These are phyloP conservation scores for Pseudogymnoascus sp. DNA, from an alignment of 2,329 filamentous ascomycete species.

Conservation along the genomic window DNA sequence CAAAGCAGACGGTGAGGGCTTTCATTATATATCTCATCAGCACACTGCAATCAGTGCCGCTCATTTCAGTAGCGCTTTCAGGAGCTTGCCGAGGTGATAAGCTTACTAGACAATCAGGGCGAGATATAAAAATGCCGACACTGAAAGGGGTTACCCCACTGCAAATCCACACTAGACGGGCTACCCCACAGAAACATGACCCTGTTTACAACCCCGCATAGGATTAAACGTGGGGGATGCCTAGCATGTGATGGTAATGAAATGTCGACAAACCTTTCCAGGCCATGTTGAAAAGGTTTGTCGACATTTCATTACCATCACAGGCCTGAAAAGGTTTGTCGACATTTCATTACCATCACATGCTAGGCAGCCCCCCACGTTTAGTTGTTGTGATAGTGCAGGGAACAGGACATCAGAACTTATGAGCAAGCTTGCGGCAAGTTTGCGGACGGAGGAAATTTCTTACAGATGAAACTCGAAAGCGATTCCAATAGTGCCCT, in stretches of 20 bases:
- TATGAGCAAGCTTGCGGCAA: neutral
- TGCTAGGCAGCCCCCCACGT: neutral
- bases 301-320: neutral
- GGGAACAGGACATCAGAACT: neutral
- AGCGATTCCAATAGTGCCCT: neutral
- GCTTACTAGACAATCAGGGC: neutral
- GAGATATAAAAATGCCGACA: neutral
- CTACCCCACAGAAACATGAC: neutral
- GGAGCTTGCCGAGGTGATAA: neutral
- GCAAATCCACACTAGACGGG: neutral
- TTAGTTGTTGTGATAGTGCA: neutral
- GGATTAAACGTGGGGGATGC: neutral
- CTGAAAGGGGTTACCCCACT: neutral
- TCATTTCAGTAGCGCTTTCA: neutral
- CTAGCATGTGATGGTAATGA: neutral
- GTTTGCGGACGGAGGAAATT: neutral
- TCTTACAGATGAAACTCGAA: neutral
- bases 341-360: neutral
- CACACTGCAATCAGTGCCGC: neutral
- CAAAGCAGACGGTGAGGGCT: neutral
- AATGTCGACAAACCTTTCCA: neutral
- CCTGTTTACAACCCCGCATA: neutral
- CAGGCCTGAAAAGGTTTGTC: neutral
- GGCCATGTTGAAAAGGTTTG: neutral
- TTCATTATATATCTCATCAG: neutral